Conservation (phyloP, 345 rosid genomes). For the Eucalyptus tenuipes region DNA sequence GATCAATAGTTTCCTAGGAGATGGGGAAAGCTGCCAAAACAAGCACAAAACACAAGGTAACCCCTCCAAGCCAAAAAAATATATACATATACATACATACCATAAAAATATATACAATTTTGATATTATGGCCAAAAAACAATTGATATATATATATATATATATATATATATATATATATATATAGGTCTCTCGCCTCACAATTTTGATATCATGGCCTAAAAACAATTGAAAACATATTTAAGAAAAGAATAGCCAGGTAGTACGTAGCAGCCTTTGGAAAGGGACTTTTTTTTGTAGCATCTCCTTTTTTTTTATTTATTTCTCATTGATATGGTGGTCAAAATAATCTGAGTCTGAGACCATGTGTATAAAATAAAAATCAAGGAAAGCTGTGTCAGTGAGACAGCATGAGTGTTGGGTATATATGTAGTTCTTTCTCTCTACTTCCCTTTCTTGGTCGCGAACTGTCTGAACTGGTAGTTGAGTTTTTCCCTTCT, state of each 20-base stretch:
- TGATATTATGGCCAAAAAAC: too few species aligned
- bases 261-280: not conserved
- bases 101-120: too few species aligned
- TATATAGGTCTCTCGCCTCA: not conserved
- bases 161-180: too few species aligned
- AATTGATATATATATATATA: fast-evolving
- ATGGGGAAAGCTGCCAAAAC: not conserved
- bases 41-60: not conserved
- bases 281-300: not conserved
- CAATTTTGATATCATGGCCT: not conserved
- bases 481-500: not conserved
- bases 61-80: not conserved
- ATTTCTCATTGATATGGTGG: not conserved
- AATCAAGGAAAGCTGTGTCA: not conserved
- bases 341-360: not conserved
- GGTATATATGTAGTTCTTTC: not conserved
- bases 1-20: not conserved
- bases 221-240: not conserved
- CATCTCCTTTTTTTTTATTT: not conserved
- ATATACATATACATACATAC: too few species aligned
- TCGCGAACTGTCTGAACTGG: not conserved
- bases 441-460: not conserved
- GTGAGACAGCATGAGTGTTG: not conserved
- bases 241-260: not conserved
- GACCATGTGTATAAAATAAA: not conserved